Conservation (phyloP, 345 rosid species). For the Linum tenue region DNA sequence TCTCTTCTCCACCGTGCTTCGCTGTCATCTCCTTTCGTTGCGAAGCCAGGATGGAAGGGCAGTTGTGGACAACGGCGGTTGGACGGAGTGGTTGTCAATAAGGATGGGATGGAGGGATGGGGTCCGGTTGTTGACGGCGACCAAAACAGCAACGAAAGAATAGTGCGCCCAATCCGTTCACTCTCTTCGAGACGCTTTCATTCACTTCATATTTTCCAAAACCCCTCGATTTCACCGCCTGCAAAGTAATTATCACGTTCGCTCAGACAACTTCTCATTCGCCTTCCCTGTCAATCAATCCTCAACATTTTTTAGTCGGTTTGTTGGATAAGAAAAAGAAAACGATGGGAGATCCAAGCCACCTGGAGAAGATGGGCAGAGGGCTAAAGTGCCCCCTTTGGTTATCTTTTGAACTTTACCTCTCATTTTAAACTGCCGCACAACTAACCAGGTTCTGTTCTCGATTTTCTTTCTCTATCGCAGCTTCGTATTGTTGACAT, state of each 20-base stretch:
- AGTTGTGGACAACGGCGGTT: no score
- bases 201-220: no score
- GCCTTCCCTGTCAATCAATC: background rate
- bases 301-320: no score
- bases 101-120: no score
- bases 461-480: slow-evolving; percentile 13
- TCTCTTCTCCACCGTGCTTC: no score
- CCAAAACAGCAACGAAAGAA: background rate
- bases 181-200: background rate
- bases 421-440: background rate
- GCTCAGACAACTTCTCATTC: no score
- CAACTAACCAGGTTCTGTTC: background rate
- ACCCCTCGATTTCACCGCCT: background rate
- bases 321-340: background rate
- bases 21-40: no score
- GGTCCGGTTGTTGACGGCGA: no score
- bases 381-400: slow-evolving; percentile 94
- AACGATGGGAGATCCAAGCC: slow-evolving; percentile 57
- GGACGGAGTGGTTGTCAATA: no score
- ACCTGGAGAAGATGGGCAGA: slow-evolving; percentile 85
- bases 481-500: slow-evolving; percentile 66
- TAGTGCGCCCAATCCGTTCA: background rate
- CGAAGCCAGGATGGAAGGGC: no score
- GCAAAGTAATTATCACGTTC: no score
- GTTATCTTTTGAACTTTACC: slow-evolving; percentile 21